These are phyloP conservation scores for Euphorbia tirucalli DNA, from an alignment of 345 rosid species.

Conservation along the genomic window DNA sequence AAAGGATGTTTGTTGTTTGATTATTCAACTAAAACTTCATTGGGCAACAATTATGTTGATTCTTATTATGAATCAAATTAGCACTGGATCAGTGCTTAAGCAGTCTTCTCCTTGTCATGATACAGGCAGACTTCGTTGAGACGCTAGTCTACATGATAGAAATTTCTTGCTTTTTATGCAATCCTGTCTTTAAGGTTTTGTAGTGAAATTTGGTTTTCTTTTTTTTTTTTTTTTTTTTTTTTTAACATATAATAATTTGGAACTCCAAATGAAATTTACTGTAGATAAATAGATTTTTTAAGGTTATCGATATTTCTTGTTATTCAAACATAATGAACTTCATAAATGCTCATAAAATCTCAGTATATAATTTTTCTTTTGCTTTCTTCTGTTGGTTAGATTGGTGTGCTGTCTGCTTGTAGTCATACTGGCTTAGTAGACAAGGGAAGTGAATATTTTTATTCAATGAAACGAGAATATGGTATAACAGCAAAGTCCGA, in stretches of 20 bases:
- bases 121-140: neutral
- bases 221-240: no score
- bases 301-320: neutral
- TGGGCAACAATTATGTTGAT: no score
- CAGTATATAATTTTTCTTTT: neutral
- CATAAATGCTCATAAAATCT: neutral
- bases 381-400: constrained; percentile 31
- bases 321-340: neutral
- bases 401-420: constrained; percentile 66
- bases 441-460: constrained; percentile 49
- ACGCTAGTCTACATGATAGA: neutral
- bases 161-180: neutral
- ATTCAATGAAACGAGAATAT: constrained; percentile 51
- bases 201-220: neutral
- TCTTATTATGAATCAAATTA: no score
- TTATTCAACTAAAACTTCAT: neutral
- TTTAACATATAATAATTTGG: neutral
- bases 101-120: neutral
- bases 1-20: neutral
- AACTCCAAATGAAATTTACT: neutral
- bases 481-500: constrained; percentile 52
- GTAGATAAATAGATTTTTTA: neutral
- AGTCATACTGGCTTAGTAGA: constrained; percentile 65
- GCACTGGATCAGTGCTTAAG: neutral
- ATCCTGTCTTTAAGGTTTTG: neutral